phyloP scores from a whole-genome alignment of 148 eudicot species.

The Arbutus unedo region DNA sequence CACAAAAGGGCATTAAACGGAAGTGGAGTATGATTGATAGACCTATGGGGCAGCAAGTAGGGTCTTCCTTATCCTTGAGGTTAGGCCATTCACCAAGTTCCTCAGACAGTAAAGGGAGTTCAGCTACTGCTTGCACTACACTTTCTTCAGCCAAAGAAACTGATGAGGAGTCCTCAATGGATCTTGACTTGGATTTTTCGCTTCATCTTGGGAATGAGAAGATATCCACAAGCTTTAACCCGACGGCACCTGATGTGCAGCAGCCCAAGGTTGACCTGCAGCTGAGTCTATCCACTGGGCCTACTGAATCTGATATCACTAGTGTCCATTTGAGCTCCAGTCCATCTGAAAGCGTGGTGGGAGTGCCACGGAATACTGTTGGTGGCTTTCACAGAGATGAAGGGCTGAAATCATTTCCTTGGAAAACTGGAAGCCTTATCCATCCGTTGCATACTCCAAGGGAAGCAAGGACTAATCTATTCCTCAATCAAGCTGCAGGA shows the following conservation, averaged over 20 bases:
- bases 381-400: slow-evolving; percentile 27
- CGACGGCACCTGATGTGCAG: slow-evolving; percentile 25
- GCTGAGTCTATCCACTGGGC: slow-evolving; percentile 66
- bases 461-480: slow-evolving; percentile 20
- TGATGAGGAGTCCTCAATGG: slow-evolving; percentile 80
- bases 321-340: slow-evolving; percentile 38
- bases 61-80: slow-evolving; percentile 47
- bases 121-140: slow-evolving; percentile 72
- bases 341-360: slow-evolving; percentile 23
- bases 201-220: slow-evolving; percentile 78
- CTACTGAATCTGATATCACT: slow-evolving; percentile 79
- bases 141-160: slow-evolving; percentile 81
- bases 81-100: slow-evolving; percentile 80
- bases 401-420: slow-evolving; percentile 32
- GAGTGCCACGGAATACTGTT: slow-evolving; percentile 21
- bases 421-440: slow-evolving; percentile 27
- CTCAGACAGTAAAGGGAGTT: slow-evolving; percentile 89
- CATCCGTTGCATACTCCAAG: slow-evolving; percentile 28
- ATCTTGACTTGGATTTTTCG: slow-evolving; percentile 74
- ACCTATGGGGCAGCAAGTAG: slow-evolving; percentile 25
- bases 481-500: slow-evolving; percentile 33
- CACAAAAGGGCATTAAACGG: slow-evolving; percentile 62
- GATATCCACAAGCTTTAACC: slow-evolving; percentile 34
- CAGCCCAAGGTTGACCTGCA: slow-evolving; percentile 53
- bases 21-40: slow-evolving; percentile 51